Base-by-base conservation (phyloP, 2,329 filamentous ascomycete species). In the Pseudogymnoascus sp. region DNA sequence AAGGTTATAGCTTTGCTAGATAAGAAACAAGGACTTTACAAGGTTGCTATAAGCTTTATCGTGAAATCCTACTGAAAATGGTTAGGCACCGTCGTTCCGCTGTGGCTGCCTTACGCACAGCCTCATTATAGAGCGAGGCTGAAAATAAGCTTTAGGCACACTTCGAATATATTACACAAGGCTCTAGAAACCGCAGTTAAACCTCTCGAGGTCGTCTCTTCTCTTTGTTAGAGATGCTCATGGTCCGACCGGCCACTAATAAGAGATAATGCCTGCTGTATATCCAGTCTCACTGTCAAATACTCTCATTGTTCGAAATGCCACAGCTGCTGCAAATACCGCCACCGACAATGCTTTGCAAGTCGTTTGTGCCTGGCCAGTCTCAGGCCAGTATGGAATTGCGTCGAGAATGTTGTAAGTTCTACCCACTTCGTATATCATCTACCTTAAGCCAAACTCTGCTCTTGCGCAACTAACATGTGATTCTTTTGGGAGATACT, bases 291-390 rank as follows among this genome's bases (percentile, higher is more conserved):
- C 69, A 63, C 64, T 71, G 53, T 60, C 73, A 38, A 60, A 69
- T 63, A 65, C 61, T 61, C 64, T 73, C 18, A 18, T 61, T n/a
- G 43, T 7, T 62, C 63, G 60, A 43, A 59, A 62, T 39, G 58
- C 36, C 28, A 60, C 60, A 61, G 61, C 65, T 35, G 59, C 65
- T 35, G 60, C 64, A n/a, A 66, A 66, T 60, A 6, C 8, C 41
- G 60, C 61, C 15, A 66, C 66, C 15, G 61, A 20, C 60, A 43
- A 67, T 60, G 64, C 64, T 20, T 61, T 78, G 12, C 71, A 79
- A 35, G 81, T 83, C 1, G 71, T 84, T 11, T 84, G 82, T 62
- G 80, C 79, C 2, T 84, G 79, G 76, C 82, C 81, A 1, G 74
- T 83, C 1, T 81, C 77, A 14, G 80, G 80, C 0, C 81, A 84